phyloP scores from a whole-genome alignment of 768 basidiomycete species.

The Termitomyces sp. region DNA sequence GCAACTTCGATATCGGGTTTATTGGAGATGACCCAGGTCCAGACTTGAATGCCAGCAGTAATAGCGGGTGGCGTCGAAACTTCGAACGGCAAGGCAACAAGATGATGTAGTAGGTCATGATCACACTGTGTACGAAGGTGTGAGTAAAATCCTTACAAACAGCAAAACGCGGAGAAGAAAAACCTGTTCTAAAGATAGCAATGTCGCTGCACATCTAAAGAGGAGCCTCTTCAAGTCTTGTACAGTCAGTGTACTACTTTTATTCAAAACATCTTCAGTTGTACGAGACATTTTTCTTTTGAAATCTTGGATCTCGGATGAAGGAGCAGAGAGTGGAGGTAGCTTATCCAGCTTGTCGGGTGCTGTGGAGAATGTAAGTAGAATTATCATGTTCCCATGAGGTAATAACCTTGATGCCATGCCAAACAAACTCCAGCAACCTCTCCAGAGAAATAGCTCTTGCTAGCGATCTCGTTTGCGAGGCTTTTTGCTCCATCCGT shows the following conservation, averaged over 20 bases:
- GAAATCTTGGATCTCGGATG: constrained; percentile 58
- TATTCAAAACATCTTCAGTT: constrained; percentile 61
- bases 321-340: constrained; percentile 55
- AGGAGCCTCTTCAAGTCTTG: constrained; percentile 82
- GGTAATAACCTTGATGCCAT: constrained; percentile 49
- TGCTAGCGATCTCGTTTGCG: constrained; percentile 82
- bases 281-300: constrained; percentile 63
- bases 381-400: neutral
- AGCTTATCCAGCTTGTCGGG: constrained; percentile 55
- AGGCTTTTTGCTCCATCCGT: constrained; percentile 80
- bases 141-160: neutral
- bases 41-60: constrained; percentile 84
- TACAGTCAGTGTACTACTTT: constrained; percentile 68
- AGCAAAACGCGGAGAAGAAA: neutral
- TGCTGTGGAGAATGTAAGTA: constrained; percentile 27
- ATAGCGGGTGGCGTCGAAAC: constrained; percentile 85
- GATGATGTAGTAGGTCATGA: constrained; percentile 76
- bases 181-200: constrained; percentile 69
- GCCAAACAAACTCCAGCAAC: constrained; percentile 75
- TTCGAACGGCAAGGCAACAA: constrained; percentile 85
- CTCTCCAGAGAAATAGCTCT: constrained; percentile 88
- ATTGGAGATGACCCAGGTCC: constrained; percentile 94
- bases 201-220: constrained; percentile 78
- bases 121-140: constrained; percentile 53
- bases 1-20: constrained; percentile 77